Percentiles rank a stretch among this genome's conserved stretches.
phyloP scores from a whole-genome alignment of 257 asterid species.

The Knoxia roxburghii region DNA sequence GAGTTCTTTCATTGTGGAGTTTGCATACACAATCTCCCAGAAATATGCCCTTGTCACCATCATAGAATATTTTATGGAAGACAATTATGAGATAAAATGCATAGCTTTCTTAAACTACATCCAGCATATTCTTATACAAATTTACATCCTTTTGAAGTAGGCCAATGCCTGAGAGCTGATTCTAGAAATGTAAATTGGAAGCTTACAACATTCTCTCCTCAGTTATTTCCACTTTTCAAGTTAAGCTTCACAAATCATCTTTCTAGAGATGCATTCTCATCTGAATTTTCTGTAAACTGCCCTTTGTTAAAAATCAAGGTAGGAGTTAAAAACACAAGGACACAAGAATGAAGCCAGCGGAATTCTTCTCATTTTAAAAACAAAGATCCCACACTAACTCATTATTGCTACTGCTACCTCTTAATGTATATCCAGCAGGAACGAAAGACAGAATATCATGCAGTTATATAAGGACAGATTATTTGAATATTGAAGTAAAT shows the following conservation, averaged over 20 bases:
- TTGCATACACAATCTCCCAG: not conserved
- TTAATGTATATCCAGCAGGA: not conserved
- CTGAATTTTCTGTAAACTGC: not conserved
- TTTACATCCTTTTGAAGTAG: not conserved
- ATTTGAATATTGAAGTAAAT: not conserved
- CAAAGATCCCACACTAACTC: not conserved
- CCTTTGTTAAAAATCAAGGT: not conserved
- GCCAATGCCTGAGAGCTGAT: not conserved
- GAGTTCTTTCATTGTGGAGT: not conserved
- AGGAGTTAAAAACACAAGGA: not conserved
- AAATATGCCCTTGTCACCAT: not conserved
- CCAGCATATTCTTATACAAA: not conserved
- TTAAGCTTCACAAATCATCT: not conserved
- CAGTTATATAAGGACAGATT: not conserved
- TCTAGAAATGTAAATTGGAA: not conserved
- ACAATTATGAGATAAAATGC: not conserved
- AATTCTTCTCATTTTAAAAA: not conserved
- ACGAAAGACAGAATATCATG: not conserved
- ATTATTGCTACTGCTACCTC: not conserved
- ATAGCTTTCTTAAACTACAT: not conserved
- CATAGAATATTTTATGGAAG: not conserved
- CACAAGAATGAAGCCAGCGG: not conserved
- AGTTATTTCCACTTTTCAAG: not conserved
- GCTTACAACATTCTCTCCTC: not conserved
- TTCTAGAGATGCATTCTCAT: not conserved